These are phyloP conservation scores for Fusarium fracticaudum DNA, from an alignment of 2,329 filamentous ascomycete species.

Conservation along the genomic window DNA sequence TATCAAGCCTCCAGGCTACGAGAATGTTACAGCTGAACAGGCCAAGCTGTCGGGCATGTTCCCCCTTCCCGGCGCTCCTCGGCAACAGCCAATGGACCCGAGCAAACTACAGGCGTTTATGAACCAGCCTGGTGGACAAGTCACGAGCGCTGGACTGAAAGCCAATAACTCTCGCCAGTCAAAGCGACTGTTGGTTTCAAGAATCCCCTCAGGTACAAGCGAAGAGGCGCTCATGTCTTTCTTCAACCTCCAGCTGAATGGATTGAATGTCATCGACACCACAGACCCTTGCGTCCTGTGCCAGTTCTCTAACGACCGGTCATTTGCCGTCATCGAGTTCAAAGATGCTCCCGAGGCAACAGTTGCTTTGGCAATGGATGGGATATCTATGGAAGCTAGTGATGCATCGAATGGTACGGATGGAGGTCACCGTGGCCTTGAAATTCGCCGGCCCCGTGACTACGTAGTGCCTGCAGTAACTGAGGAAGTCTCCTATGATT, in stretches of 20 bases:
- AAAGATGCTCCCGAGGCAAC: slow-evolving; percentile 88
- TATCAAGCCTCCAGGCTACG: slow-evolving; percentile 97
- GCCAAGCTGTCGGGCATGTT: slow-evolving; percentile 99
- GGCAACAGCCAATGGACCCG: slow-evolving; percentile 95
- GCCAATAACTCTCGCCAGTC: slow-evolving; percentile 93
- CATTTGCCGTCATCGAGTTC: slow-evolving; percentile 92
- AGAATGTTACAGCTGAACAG: slow-evolving; percentile 97
- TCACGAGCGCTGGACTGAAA: slow-evolving; percentile 82
- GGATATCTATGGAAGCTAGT: slow-evolving; percentile 84
- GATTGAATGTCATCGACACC: slow-evolving; percentile 88
- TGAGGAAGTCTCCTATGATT: slow-evolving; percentile 77
- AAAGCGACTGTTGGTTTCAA: slow-evolving; percentile 89
- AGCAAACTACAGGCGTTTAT: slow-evolving; percentile 95
- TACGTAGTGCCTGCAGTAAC: slow-evolving; percentile 89
- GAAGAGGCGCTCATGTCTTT: slow-evolving; percentile 83
- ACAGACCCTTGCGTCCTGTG: slow-evolving; percentile 86
- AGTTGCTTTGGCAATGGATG: slow-evolving; percentile 88
- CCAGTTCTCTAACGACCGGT: slow-evolving; percentile 80
- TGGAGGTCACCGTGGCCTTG: slow-evolving; percentile 69
- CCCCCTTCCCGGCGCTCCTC: slow-evolving; percentile 91
- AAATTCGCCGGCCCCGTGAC: slow-evolving; percentile 90
- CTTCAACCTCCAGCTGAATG: slow-evolving; percentile 97
- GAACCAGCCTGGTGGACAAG: slow-evolving; percentile 81
- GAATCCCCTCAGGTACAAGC: slow-evolving; percentile 76
- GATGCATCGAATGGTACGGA: slow-evolving; percentile 64